A percentile compares a stretch with the other conserved stretches of the same genome.
Evolutionary conservation across 2,329 filamentous ascomycete genomes (phyloP).

Genomic region (Botryotinia calthae): DNA sequence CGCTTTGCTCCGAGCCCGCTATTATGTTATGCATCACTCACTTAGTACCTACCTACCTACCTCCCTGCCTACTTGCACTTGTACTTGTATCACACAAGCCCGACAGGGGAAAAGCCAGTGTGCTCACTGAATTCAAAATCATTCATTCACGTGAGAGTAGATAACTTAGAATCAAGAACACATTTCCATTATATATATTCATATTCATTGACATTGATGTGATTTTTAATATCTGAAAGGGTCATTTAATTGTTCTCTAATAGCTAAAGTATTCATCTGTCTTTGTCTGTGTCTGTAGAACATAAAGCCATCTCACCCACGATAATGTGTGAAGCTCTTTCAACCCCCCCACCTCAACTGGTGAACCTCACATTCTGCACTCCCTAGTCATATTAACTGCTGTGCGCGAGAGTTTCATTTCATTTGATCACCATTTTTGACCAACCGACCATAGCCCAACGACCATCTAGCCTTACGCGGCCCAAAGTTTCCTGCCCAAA

Average conservation of each 20-base stretch:
- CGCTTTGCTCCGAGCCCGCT: background rate
- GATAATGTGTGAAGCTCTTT: background rate
- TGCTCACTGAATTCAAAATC: background rate
- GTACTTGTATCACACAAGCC: no score
- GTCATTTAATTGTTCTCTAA: background rate
- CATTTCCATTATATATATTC: background rate
- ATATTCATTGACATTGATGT: background rate
- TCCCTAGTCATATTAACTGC: constrained; percentile 6
- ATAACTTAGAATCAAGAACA: background rate
- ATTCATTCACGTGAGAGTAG: background rate
- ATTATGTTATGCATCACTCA: background rate
- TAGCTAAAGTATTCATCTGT: background rate
- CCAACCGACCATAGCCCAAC: background rate
- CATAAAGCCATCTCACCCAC: background rate
- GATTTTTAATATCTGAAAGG: background rate
- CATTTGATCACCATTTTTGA: constrained; percentile 1
- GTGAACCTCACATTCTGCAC: background rate
- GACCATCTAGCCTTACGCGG: background rate
- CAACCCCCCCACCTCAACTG: no score
- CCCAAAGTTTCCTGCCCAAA: constrained; percentile 6
- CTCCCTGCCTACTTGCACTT: background rate
- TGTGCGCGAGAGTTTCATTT: background rate
- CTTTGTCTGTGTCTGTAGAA: background rate
- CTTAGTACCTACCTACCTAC: background rate
- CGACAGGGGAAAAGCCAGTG: no score